A percentile compares a stretch with the other conserved stretches of the same genome.
Conservation (phyloP, 805 yeast genomes). For the Saccharomyces jurei region DNA sequence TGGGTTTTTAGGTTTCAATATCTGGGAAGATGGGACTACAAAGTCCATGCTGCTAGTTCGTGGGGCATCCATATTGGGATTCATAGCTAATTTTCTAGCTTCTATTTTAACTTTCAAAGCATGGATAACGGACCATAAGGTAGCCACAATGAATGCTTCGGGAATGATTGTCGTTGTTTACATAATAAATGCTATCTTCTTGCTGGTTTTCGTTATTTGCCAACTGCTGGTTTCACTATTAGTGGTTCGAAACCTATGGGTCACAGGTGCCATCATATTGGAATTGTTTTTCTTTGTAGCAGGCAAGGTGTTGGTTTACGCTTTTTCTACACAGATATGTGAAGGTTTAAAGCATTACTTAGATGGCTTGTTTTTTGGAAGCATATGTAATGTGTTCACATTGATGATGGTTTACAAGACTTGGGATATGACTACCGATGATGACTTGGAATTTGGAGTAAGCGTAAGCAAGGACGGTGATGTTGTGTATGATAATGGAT, state of each 20-base stretch:
- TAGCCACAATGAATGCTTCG: constrained; percentile 47
- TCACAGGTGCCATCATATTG: constrained; percentile 71
- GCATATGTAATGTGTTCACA: constrained; percentile 70
- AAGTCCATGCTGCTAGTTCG: constrained; percentile 53
- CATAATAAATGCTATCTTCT: constrained; percentile 58
- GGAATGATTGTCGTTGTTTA: constrained; percentile 65
- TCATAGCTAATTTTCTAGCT: constrained; percentile 57
- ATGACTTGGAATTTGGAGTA: constrained; percentile 88
- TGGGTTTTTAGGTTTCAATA: constrained; percentile 76
- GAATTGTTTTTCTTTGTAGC: constrained; percentile 65
- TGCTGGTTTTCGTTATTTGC: constrained; percentile 54
- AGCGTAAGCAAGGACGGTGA: constrained; percentile 40
- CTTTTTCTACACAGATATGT: constrained; percentile 60
- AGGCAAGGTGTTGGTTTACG: constrained; percentile 76
- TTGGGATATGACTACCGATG: constrained; percentile 94
- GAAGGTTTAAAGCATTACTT: constrained; percentile 69
- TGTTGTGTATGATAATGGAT: constrained; percentile 13
- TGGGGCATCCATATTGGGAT: constrained; percentile 45
- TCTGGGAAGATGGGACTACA: constrained; percentile 90
- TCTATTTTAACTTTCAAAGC: constrained; percentile 66
- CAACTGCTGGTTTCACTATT: constrained; percentile 61
- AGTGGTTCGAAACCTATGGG: constrained; percentile 77
- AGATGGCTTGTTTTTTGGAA: constrained; percentile 83
- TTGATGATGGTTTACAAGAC: constrained; percentile 92
- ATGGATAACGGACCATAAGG: constrained; percentile 40